A percentile compares a stretch with the other conserved stretches of the same genome.
phyloP scores from a whole-genome alignment of 2,329 filamentous ascomycete genomes.

The Pseudogymnoascus sp. region DNA sequence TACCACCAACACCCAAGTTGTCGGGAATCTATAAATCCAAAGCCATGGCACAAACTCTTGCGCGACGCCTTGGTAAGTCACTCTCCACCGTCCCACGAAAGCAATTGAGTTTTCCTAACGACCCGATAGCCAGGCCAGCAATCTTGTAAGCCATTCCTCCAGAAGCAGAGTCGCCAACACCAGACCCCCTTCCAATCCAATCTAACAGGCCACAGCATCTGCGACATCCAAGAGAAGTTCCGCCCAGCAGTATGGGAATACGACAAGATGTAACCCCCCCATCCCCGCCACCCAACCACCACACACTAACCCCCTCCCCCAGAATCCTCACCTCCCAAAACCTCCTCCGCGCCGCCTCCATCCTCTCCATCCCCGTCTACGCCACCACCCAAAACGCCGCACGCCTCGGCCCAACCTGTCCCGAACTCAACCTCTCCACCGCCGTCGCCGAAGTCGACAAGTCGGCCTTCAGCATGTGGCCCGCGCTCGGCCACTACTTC shows the following conservation, averaged over 20 bases:
- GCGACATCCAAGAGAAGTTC: conserved; percentile 94
- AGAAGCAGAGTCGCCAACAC: neutral
- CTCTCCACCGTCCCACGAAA: neutral
- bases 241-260: conserved; percentile 75
- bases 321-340: conserved; percentile 61
- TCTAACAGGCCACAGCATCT: conserved; percentile 51
- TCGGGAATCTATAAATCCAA: neutral
- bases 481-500: conserved; percentile 46
- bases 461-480: conserved; percentile 82
- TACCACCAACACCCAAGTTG: neutral
- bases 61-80: conserved; percentile 13
- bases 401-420: conserved; percentile 71
- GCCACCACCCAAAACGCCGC: conserved; percentile 77
- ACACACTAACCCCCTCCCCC: conserved; percentile 9
- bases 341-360: conserved; percentile 53
- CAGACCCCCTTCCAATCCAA: neutral
- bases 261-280: conserved; percentile 57
- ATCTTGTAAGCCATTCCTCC: conserved; percentile 15
- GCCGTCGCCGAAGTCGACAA: conserved; percentile 65
- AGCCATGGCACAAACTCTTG: conserved; percentile 8
- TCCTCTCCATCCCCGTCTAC: conserved; percentile 68
- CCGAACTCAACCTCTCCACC: conserved; percentile 52
- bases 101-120: neutral
- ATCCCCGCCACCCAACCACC: conserved; percentile 3
- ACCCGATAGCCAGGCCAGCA: conserved; percentile 16